These are phyloP conservation scores for Phallus indusiatus DNA, from an alignment of 768 basidiomycete genomes.

Conservation along the genomic window DNA sequence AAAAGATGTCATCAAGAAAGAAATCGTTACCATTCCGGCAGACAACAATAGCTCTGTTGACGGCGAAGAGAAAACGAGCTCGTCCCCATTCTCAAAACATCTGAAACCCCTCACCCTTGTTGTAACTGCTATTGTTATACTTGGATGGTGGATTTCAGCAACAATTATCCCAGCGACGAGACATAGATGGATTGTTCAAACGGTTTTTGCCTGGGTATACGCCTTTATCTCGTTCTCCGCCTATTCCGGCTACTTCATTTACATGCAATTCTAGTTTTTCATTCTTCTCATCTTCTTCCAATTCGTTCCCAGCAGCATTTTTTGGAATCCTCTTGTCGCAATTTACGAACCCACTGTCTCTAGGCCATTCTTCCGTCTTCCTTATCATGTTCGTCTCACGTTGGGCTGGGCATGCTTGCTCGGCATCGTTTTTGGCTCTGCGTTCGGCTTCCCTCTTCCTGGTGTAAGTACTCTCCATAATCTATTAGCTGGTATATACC, in stretches of 20 bases:
- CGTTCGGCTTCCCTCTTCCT: conserved; percentile 67
- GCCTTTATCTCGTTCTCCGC: conserved; percentile 25
- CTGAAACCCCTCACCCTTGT: conserved; percentile 32
- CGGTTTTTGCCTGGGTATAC: conserved; percentile 75
- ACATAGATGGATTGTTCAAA: conserved; percentile 76
- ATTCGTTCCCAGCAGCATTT: conserved; percentile 64
- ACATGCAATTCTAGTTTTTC: conserved; percentile 1
- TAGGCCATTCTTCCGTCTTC: conserved; percentile 57
- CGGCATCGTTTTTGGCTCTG: conserved; percentile 74
- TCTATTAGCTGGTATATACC: conserved; percentile 10
- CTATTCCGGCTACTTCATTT: not conserved
- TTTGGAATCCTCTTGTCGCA: conserved; percentile 62
- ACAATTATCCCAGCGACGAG: conserved; percentile 60
- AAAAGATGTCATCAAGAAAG: conserved; percentile 18
- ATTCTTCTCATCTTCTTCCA: conserved; percentile 66
- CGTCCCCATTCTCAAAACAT: conserved; percentile 9
- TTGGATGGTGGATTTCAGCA: conserved; percentile 82
- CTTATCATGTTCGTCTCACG: conserved; percentile 41
- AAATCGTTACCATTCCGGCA: conserved; percentile 3
- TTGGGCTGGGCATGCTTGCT: conserved; percentile 73
- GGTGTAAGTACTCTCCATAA: conserved; percentile 29
- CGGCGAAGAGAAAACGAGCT: conserved; percentile 4
- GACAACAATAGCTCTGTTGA: conserved; percentile 11
- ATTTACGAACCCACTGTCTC: conserved; percentile 61
- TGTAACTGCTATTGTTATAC: conserved; percentile 48